Base-by-base conservation (phyloP, 352 stramenopile species). In the Blastocystis sp. region DNA sequence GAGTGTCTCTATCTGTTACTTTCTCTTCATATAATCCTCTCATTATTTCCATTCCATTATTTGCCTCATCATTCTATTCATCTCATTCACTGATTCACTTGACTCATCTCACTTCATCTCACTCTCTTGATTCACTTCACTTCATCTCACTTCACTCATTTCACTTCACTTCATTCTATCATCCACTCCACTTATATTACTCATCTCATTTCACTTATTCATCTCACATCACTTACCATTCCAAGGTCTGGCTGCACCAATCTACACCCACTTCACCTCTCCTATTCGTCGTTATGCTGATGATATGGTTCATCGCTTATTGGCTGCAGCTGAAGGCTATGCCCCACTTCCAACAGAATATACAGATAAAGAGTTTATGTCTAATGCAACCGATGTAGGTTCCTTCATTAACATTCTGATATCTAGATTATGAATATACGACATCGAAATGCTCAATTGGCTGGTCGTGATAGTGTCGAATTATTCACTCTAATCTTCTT, bases 191-290 rank as follows among this genome's bases (percentile, higher is more conserved):
- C n/a, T n/a, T n/a, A n/a, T n/a, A n/a, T n/a, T n/a, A n/a, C n/a
- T n/a, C n/a, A n/a, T n/a, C n/a, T n/a, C n/a, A n/a, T n/a, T n/a
- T n/a, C n/a, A n/a, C n/a, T n/a, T n/a, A n/a, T n/a, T n/a, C n/a
- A n/a, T n/a, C n/a, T n/a, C n/a, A n/a, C n/a, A n/a, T n/a, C n/a
- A n/a, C n/a, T n/a, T n/a, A n/a, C n/a, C n/a, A n/a, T n/a, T n/a
- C n/a, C n/a, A n/a, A 76, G 93, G 97, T 44, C 93, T 99, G 11
- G 97, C 97, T 13, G 96, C 96, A 9, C 95, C 96, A 4, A 97
- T 99, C 35, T 99, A 99, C 92, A 99, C 97, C 44, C 97, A 99
- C 91, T 99, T 99, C 90, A 99, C 97, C 40, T 98, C 95, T n/a
- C 97, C 97, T 2, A 99, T 99, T 91, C 93, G 95, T 27, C 94